phyloP scores from a whole-genome alignment of 805 yeast genomes.

The Peterozyma xylosa region DNA sequence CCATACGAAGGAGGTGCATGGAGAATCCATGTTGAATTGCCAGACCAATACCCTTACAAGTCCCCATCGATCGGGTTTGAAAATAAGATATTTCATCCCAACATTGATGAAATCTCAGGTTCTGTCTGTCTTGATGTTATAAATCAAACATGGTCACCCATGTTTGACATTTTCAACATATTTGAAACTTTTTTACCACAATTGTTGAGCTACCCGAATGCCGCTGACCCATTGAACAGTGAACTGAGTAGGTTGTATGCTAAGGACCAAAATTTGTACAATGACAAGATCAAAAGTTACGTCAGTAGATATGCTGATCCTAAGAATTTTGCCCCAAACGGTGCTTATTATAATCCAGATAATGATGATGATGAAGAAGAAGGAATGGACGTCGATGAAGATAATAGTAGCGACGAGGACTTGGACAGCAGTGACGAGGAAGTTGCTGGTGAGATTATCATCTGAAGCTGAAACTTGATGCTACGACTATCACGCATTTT shows the following conservation, averaged over 20 bases:
- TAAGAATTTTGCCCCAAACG: slow-evolving; percentile 20
- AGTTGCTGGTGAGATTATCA: slow-evolving; percentile 23
- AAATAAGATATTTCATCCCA: slow-evolving; percentile 91
- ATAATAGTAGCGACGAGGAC: slow-evolving; percentile 21
- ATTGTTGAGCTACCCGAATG: slow-evolving; percentile 83
- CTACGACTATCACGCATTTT: not conserved
- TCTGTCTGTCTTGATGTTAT: slow-evolving; percentile 94
- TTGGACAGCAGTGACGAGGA: slow-evolving; percentile 20
- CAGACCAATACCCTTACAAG: slow-evolving; percentile 92
- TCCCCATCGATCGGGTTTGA: slow-evolving; percentile 94
- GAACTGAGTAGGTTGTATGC: slow-evolving; percentile 80
- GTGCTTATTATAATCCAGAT: slow-evolving; percentile 16
- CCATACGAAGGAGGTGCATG: slow-evolving; percentile 88
- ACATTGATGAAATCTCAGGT: slow-evolving; percentile 85
- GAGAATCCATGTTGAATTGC: slow-evolving; percentile 88
- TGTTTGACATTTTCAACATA: slow-evolving; percentile 86
- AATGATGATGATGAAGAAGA: slow-evolving; percentile 18
- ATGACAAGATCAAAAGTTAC: slow-evolving; percentile 61
- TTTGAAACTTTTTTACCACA: slow-evolving; percentile 94
- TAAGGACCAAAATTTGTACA: slow-evolving; percentile 60
- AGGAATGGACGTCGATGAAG: slow-evolving; percentile 14
- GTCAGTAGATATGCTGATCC: slow-evolving; percentile 61
- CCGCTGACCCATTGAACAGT: slow-evolving; percentile 87
- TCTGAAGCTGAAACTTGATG: not conserved
- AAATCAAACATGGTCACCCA: slow-evolving; percentile 97